Base-by-base conservation (phyloP, 1,139 yeast species). In the Suhomyces atakaporum region DNA sequence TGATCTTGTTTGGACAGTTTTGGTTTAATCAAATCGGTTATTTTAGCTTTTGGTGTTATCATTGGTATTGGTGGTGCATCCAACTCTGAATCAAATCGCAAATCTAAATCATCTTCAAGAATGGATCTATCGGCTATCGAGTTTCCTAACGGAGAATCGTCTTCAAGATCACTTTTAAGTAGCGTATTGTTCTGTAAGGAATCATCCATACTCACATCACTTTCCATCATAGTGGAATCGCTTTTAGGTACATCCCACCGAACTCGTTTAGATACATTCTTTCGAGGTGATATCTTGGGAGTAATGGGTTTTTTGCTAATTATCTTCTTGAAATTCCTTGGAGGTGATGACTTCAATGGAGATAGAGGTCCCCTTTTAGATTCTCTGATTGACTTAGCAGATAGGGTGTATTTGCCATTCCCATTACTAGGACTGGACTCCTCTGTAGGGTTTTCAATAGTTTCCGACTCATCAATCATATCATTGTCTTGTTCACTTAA, bases 181-280 rank as follows among this genome's bases (percentile, higher is more conserved):
- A 41, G 22, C 6, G 42, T 40, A 15, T 23, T 27, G 12, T 33
- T 24, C 7, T 30, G 35, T 20, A 37, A 15, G 4, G 37, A 37
- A 19, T 55, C 62, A 25, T 54, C 59, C 45, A 55, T 44, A 27
- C 67, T 60, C 12, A 51, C 27, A 42, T 54, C 54, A 37, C 56
- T 44, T 38, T 50, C 42, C 23, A 62, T 57, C 56, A 64, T 57
- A 22, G 60, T 58, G 4, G 53, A 42, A 40, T 67, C 71, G 25
- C 43, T 53, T 20, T 51, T 54, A 6, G 66, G 65, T 2, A 62
- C 60, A 42, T 64, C 69, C 66, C 73, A 66, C 33, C 70, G 63
- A 0, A 68, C 73, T 34, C 60, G 63, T 36, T 63, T 67, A 5
- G 46, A 33, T 6, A 35, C 33, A 38, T 42, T 44, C 21, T 43